phyloP scores from a whole-genome alignment of 2,329 filamentous ascomycete genomes.

The Magnaporthiopsis incrustans region DNA sequence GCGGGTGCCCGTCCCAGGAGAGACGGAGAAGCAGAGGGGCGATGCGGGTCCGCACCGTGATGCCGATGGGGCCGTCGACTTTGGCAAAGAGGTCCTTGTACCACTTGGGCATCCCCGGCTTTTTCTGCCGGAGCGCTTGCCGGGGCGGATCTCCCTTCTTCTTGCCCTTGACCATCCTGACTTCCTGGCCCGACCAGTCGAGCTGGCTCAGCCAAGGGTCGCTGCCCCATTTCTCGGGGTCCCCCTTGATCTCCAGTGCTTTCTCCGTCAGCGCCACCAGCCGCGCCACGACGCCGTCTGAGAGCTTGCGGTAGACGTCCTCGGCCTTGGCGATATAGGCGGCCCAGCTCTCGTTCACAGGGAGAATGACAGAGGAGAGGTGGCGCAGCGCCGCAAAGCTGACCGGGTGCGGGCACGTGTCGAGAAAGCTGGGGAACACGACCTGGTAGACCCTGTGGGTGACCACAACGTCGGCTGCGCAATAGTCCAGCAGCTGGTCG shows the following conservation, averaged over 20 bases:
- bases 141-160: conserved; percentile 74
- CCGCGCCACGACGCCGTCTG: conserved; percentile 69
- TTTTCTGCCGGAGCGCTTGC: conserved; percentile 78
- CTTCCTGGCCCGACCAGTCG: conserved; percentile 90
- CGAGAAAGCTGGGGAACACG: conserved; percentile 82
- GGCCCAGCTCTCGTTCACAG: conserved; percentile 83
- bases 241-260: conserved; percentile 65
- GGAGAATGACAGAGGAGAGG: conserved; percentile 86
- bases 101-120: conserved; percentile 90
- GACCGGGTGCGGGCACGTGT: conserved; percentile 90
- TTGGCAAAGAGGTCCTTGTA: conserved; percentile 84
- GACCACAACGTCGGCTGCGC: conserved; percentile 85
- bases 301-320: conserved; percentile 69
- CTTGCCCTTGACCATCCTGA: conserved; percentile 86
- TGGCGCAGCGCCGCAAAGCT: conserved; percentile 92
- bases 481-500: conserved; percentile 84
- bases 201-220: conserved; percentile 92
- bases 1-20: conserved; percentile 79
- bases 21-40: conserved; percentile 78
- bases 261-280: conserved; percentile 66
- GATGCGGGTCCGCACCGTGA: conserved; percentile 82
- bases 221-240: conserved; percentile 59
- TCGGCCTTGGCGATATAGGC: conserved; percentile 78
- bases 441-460: conserved; percentile 93
- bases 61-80: conserved; percentile 57